Percentiles rank a stretch among this genome's conserved stretches.
Conservation (phyloP, 2,329 filamentous ascomycete genomes). For the Geoglossum cookeanum region DNA sequence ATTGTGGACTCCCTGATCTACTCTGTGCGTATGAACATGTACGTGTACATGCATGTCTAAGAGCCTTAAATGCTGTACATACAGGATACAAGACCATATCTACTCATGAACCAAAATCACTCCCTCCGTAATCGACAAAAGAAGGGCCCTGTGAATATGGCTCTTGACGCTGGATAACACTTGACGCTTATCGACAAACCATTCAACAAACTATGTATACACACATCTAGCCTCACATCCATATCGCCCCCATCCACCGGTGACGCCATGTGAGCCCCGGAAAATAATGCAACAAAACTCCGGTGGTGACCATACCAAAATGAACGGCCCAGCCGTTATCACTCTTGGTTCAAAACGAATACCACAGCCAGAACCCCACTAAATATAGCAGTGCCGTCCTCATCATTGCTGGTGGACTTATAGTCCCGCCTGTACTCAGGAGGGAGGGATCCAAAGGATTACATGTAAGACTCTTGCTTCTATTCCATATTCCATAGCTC, state of each 20-base stretch:
- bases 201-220: not conserved
- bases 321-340: not conserved
- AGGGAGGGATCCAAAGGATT: slow-evolving; percentile 43
- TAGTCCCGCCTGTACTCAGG: slow-evolving; percentile 19
- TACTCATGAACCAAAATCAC: too few species aligned
- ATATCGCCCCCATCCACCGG: not conserved
- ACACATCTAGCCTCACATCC: not conserved
- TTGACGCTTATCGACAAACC: not conserved
- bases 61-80: too few species aligned
- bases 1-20: too few species aligned
- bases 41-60: too few species aligned
- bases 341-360: not conserved
- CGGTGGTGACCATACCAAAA: not conserved
- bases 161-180: not conserved
- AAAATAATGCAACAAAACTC: not conserved
- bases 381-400: not conserved
- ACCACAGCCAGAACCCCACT: not conserved
- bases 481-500: slow-evolving; percentile 25
- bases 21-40: too few species aligned
- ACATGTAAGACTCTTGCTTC: slow-evolving; percentile 28
- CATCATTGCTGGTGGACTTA: not conserved
- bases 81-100: too few species aligned
- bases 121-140: not conserved
- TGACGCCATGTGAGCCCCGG: not conserved
- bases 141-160: not conserved